Evolutionary conservation across 371 early-diverging fungal species (phyloP).

Genomic region (Entomophthora muscae): DNA sequence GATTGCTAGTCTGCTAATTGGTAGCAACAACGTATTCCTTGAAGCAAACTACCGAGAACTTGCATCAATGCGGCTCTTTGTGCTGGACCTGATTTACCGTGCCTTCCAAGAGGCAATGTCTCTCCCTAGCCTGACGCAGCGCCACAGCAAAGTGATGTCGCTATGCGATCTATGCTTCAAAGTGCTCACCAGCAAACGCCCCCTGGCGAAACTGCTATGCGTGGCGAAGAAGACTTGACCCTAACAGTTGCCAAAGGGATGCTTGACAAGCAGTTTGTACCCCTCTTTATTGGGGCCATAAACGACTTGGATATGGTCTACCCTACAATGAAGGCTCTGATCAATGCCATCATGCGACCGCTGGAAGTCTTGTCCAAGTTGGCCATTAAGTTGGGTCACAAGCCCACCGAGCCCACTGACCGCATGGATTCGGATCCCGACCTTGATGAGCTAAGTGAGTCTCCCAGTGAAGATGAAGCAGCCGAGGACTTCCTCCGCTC

Average conservation of each 20-base stretch:
- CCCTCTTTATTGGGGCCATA: slow-evolving; percentile 51
- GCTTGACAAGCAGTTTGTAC: slow-evolving; percentile 79
- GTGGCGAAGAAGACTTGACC: slow-evolving; percentile 30
- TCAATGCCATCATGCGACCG: slow-evolving; percentile 62
- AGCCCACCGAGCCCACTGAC: slow-evolving; percentile 50
- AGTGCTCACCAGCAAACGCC: slow-evolving; percentile 25
- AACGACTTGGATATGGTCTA: slow-evolving; percentile 80
- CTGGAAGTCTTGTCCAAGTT: slow-evolving; percentile 72
- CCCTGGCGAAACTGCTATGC: slow-evolving; percentile 17
- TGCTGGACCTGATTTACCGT: slow-evolving; percentile 37
- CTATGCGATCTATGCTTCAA: slow-evolving; percentile 53
- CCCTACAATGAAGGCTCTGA: slow-evolving; percentile 55
- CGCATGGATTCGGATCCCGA: slow-evolving; percentile 77
- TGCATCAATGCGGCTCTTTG: slow-evolving; percentile 40
- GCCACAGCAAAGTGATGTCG: slow-evolving; percentile 47
- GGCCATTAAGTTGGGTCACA: slow-evolving; percentile 62
- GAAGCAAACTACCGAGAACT: slow-evolving; percentile 29
- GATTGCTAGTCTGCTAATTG: slow-evolving; percentile 14
- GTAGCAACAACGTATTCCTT: slow-evolving; percentile 13
- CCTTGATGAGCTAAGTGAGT: slow-evolving; percentile 31
- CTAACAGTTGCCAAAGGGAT: slow-evolving; percentile 56
- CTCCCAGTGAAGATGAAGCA: slow-evolving; percentile 32
- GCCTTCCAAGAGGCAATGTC: slow-evolving; percentile 38
- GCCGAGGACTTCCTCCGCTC: slow-evolving; percentile 76
- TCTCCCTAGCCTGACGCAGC: slow-evolving; percentile 29